These are phyloP conservation scores for Amanita polypyramis DNA, from an alignment of 768 basidiomycete species.

Conservation along the genomic window DNA sequence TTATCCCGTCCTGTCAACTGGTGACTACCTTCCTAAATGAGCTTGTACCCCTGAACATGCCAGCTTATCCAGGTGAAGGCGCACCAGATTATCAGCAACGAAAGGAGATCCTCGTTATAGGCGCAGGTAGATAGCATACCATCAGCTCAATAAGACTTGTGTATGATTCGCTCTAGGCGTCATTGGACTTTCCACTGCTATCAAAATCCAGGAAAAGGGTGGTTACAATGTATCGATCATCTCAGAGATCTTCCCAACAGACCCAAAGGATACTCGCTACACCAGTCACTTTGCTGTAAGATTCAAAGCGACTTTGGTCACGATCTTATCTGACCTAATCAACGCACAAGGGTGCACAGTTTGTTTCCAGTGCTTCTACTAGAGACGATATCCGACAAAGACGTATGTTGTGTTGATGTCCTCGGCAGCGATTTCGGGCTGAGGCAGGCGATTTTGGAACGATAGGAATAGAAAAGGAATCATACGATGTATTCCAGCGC, in stretches of 20 bases:
- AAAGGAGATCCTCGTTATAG: conserved; percentile 21
- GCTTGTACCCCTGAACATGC: too few species aligned
- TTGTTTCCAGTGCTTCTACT: conserved; percentile 44
- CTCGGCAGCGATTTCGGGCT: neutral
- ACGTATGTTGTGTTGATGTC: neutral
- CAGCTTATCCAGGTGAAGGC: too few species aligned
- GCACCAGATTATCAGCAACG: neutral
- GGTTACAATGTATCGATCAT: conserved; percentile 57
- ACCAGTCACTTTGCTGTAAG: conserved; percentile 78
- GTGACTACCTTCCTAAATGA: too few species aligned
- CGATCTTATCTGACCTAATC: neutral
- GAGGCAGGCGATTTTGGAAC: neutral
- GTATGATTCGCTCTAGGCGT: conserved; percentile 40
- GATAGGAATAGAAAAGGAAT: conserved; percentile 55
- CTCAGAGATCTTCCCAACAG: conserved; percentile 59
- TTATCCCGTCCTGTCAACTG: too few species aligned
- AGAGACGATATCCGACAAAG: conserved; percentile 15
- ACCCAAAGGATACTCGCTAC: conserved; percentile 56
- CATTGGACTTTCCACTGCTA: conserved; percentile 63
- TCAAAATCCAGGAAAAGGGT: conserved; percentile 53
- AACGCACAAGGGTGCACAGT: conserved; percentile 82
- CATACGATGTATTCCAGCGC: conserved; percentile 62
- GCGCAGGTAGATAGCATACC: conserved; percentile 18
- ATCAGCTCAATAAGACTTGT: neutral
- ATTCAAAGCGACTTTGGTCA: neutral